Percentiles rank a stretch among this genome's conserved stretches.
phyloP scores from a whole-genome alignment of 495 filamentous ascomycete species.

The Tetracladium setigerum region DNA sequence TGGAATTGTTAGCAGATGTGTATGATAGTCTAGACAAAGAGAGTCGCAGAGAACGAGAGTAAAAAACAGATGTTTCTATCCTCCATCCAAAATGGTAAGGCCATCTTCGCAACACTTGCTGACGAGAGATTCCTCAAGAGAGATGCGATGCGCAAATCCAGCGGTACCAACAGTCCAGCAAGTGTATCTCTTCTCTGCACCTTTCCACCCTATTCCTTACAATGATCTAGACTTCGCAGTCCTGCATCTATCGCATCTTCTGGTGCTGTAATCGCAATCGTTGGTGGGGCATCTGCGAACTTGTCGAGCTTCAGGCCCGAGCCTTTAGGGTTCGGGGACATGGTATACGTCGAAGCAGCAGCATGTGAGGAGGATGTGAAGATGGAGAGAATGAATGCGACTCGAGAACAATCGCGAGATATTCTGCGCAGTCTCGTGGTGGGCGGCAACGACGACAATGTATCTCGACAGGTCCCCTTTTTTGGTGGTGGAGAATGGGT shows the following conservation, averaged over 20 bases:
- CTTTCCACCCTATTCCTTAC: slow-evolving; percentile 39
- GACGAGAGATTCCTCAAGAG: neutral
- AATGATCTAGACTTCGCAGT: slow-evolving; percentile 65
- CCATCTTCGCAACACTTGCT: neutral
- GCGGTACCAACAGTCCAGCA: no score
- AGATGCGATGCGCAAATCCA: no score
- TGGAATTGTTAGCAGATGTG: slow-evolving; percentile 4
- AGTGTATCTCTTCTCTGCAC: neutral
- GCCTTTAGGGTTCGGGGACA: slow-evolving; percentile 20
- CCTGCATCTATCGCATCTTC: slow-evolving; percentile 59
- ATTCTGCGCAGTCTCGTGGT: no score
- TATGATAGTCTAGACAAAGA: neutral
- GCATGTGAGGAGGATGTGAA: slow-evolving; percentile 6
- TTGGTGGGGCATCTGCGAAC: slow-evolving; percentile 21
- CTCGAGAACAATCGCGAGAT: no score
- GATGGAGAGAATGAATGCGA: no score
- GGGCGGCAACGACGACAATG: no score
- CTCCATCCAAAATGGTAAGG: slow-evolving; percentile 7
- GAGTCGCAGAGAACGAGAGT: no score
- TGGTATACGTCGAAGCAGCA: slow-evolving; percentile 21
- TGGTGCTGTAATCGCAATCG: slow-evolving; percentile 14
- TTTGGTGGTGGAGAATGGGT: no score
- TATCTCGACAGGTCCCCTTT: no score
- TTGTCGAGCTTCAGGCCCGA: slow-evolving; percentile 22
- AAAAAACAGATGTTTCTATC: neutral